Base-by-base conservation (phyloP, 331 rosid species). In the Ulmus americana region DNA sequence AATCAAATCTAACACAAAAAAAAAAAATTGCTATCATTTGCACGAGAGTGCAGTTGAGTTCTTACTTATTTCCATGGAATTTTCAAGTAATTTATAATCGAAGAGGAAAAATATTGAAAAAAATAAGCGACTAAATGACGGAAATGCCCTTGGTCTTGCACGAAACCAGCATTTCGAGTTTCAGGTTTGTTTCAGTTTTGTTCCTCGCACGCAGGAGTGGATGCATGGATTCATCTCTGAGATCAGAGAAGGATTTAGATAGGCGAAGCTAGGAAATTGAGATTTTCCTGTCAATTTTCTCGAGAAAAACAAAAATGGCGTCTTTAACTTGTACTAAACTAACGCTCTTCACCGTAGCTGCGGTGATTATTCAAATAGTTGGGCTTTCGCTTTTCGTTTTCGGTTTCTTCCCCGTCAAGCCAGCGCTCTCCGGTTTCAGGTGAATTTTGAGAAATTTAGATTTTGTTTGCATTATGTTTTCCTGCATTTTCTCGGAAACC, bases 371-470 rank as follows among this genome's bases (percentile, higher is more conserved):
- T 48, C 97, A 92, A 69, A 57, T 70, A 22, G 61, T 82, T 39
- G 97, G 97, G 6, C 86, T 92, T 73, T 77, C 75, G 1, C 49
- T 89, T 74, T 92, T 92, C 83, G 81, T 87, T 75, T 80, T 80
- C 67, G 85, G 88, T 59, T 92, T 89, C 87, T 92, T 92, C 87
- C 97, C 95, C 6, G 95, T 89, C 83, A 89, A 92, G 70, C 98
- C 98, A n/a, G 76, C 86, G 50, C 96, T 92, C 62, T 77, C 91
- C 40, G 95, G 95, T 50, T 67, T 72, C 81, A 92, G 95, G 97
- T 89, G 63, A 55, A 4, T 18, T 39, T 28, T 28, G 95, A 86
- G 63, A 55, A 4, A 39, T 51, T 50, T 35, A 7, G 38, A 13
- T 28, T 28, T 28, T 28, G 35, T 28, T 28, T 28, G 35, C 3